A percentile compares a stretch with the other conserved stretches of the same genome.
Evolutionary conservation across 2,329 filamentous ascomycete species (phyloP).

Genomic region (Fusarium haematococcum): DNA sequence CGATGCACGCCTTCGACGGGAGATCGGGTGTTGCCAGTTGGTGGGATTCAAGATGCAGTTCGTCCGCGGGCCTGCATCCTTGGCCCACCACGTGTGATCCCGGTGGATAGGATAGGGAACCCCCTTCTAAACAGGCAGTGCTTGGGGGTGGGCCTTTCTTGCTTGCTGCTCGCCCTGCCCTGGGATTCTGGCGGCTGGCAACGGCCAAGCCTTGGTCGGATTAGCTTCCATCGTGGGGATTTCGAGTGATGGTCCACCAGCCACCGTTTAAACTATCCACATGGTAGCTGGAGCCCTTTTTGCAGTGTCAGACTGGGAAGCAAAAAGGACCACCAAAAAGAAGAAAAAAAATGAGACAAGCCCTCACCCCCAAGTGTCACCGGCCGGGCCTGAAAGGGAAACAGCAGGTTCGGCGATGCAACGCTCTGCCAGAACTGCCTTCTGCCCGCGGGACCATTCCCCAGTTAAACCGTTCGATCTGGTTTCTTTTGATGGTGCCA

Average conservation of each 20-base stretch:
- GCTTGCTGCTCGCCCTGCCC: conserved; percentile 14
- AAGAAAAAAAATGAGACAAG: conserved; percentile 17
- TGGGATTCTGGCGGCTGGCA: conserved; percentile 7
- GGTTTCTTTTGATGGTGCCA: conserved; percentile 39
- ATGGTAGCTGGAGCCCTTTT: background rate
- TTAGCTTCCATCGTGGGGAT: conserved; percentile 28
- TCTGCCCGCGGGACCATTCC: conserved; percentile 13
- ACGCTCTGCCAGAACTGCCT: conserved; percentile 13
- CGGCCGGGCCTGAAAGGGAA: conserved; percentile 33
- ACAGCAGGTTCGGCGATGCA: conserved; percentile 26
- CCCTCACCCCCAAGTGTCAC: conserved; percentile 15
- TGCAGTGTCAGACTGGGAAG: conserved; percentile 1
- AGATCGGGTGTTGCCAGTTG: conserved; percentile 27
- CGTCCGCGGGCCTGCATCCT: conserved; percentile 42
- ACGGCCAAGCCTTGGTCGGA: conserved; percentile 4
- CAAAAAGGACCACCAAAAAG: conserved; percentile 1
- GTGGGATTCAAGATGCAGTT: conserved; percentile 41
- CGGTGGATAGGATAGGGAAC: conserved; percentile 21
- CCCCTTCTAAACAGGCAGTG: background rate
- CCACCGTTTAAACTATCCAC: conserved; percentile 15
- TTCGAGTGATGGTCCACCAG: conserved; percentile 9
- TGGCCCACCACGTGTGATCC: conserved; percentile 43
- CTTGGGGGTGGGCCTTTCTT: background rate
- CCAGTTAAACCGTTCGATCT: conserved; percentile 40
- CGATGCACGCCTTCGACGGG: background rate